Base-by-base conservation (phyloP, 2,329 filamentous ascomycete genomes). In the Aspergillus flavus region DNA sequence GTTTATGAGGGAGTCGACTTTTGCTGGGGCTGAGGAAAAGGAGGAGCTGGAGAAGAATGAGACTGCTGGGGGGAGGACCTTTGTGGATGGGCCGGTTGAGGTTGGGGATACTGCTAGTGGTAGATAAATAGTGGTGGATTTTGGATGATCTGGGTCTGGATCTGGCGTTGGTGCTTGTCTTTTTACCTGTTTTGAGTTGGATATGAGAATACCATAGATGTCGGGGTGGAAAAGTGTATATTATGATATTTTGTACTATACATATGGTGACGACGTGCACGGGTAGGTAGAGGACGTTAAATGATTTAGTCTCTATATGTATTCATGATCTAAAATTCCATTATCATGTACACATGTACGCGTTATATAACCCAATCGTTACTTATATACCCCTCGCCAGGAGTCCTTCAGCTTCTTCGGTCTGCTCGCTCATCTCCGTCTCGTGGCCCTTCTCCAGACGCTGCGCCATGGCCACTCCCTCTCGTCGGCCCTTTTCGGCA, bases 401-500 rank as follows among this genome's bases (percentile, higher is more conserved):
- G 26, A 77, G 66, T 0, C 74, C 69, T 58, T 76, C 73, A 1
- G 69, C 75, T 53, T 77, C 75, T 36, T 73, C 68, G 0, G 59
- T 60, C 30, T 67, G 66, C 2, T 66, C 68, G 0, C 58, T 57
- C 4, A 56, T 54, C 9, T 58, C 65, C 23, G 36, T n/a, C 21
- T 54, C 41, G 26, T 64, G 63, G 56, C 60, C 63, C 62, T 23
- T 61, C 65, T 32, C 61, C 62, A 53, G 65, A 65, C 28, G 69
- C 26, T 72, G 69, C 1, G 73, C 73, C 72, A 78, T 77, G 6
- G 72, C 68, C 34, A 76, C 48, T 3, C 65, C 78, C 61, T 76
- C 75, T 11, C 58, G 63, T 7, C 72, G 75, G 1, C 78, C 78
- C 45, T 75, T 72, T 41, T 78, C 77, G 3, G 75, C 76, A 62